Percentiles rank a stretch among this genome's conserved stretches.
Conservation (phyloP, 345 rosid species). For the Kernera saxatilis region DNA sequence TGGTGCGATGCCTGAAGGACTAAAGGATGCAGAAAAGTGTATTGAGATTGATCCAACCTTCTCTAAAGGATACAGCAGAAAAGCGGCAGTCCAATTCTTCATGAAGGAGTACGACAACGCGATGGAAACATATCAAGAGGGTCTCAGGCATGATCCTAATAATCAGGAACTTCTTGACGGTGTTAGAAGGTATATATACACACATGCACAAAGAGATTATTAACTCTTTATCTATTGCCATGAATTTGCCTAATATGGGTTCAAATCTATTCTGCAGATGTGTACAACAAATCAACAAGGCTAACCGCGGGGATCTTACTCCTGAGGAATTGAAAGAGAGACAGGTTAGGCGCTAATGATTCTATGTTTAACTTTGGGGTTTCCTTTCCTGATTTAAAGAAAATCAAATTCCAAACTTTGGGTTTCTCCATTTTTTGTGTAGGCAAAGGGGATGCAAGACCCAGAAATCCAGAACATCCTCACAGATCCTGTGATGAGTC, state of each 20-base stretch:
- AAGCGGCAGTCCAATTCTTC: conserved; percentile 82
- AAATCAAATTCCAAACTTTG: not conserved
- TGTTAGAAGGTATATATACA: conserved; percentile 49
- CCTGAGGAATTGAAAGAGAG: conserved; percentile 92
- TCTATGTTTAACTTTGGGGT: not conserved
- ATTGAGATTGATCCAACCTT: conserved; percentile 90
- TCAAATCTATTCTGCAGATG: conserved; percentile 45
- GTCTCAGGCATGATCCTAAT: conserved; percentile 70
- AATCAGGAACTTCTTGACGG: conserved; percentile 91
- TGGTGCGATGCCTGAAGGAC: conserved; percentile 82
- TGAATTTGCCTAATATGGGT: not conserved
- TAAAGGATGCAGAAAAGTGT: conserved; percentile 95
- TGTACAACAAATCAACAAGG: conserved; percentile 68
- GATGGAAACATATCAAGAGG: conserved; percentile 74
- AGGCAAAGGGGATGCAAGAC: conserved; percentile 93
- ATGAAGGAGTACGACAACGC: conserved; percentile 91
- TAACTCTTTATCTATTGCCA: not conserved
- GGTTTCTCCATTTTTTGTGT: conserved; percentile 13
- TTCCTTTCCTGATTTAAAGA: not conserved
- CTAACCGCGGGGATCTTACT: conserved; percentile 80
- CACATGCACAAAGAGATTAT: not conserved
- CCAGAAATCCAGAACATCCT: conserved; percentile 93
- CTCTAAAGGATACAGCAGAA: conserved; percentile 80
- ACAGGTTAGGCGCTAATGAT: conserved; percentile 47
- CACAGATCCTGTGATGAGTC: conserved; percentile 95